A percentile compares a stretch with the other conserved stretches of the same genome.
Evolutionary conservation across 805 yeast species (phyloP).

Genomic region (Candida xyloterini): DNA sequence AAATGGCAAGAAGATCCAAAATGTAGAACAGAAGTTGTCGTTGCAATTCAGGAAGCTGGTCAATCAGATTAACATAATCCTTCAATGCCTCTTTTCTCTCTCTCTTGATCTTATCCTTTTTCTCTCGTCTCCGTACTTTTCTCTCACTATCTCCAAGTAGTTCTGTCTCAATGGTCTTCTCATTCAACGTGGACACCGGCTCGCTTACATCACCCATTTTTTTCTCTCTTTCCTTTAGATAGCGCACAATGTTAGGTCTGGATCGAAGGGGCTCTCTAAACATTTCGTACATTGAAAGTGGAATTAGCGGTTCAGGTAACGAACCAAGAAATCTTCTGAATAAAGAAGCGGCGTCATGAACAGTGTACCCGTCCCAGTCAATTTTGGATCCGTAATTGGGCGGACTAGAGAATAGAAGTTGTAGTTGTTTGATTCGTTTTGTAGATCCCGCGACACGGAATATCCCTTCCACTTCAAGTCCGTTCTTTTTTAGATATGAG

Average conservation of each 20-base stretch:
- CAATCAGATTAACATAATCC: constrained; percentile 67
- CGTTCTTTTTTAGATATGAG: constrained; percentile 73
- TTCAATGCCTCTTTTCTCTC: constrained; percentile 68
- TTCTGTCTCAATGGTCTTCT: constrained; percentile 4
- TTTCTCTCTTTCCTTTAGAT: constrained; percentile 52
- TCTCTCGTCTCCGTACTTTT: constrained; percentile 40
- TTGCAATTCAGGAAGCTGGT: constrained; percentile 69
- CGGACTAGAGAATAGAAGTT: constrained; percentile 76
- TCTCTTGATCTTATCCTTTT: constrained; percentile 54
- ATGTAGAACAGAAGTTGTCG: constrained; percentile 83
- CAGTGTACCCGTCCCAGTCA: constrained; percentile 90
- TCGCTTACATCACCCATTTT: constrained; percentile 15
- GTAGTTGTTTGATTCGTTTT: constrained; percentile 82
- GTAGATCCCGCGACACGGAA: constrained; percentile 92
- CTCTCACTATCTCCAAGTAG: constrained; percentile 27
- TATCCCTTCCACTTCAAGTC: constrained; percentile 80
- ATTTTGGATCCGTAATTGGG: constrained; percentile 88
- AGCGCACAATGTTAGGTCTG: constrained; percentile 62
- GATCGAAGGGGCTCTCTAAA: constrained; percentile 76
- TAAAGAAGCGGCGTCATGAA: constrained; percentile 94
- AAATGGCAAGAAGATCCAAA: constrained; percentile 80
- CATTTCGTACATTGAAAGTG: constrained; percentile 67
- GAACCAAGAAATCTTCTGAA: constrained; percentile 82
- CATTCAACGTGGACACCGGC: neutral
- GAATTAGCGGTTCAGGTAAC: constrained; percentile 89